Percentiles rank a stretch among this genome's conserved stretches.
Evolutionary conservation across 805 yeast species (phyloP).

Genomic region (Candida tibetensis): DNA sequence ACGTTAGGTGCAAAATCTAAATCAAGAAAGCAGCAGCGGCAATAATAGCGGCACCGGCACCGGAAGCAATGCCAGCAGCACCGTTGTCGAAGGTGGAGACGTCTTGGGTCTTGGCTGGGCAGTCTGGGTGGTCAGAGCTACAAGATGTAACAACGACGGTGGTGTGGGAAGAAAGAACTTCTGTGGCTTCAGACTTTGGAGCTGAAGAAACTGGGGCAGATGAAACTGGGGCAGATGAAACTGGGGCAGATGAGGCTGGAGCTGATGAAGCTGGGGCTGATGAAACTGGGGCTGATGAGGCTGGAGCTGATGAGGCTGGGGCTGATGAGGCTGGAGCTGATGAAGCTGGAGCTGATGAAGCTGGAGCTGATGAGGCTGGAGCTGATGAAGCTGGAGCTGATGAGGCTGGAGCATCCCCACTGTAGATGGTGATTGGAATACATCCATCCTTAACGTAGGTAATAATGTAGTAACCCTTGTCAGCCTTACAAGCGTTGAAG

Average conservation of each 20-base stretch:
- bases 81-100: conserved; percentile 20
- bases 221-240: conserved; percentile 3
- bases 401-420: conserved; percentile 22
- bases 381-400: conserved; percentile 14
- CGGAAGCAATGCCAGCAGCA: conserved; percentile 14
- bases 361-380: conserved; percentile 17
- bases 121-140: conserved; percentile 22
- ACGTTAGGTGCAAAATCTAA: too few species aligned
- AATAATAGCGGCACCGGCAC: conserved; percentile 13
- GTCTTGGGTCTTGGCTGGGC: conserved; percentile 25
- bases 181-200: conserved; percentile 7
- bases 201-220: conserved; percentile 10
- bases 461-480: conserved; percentile 13
- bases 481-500: conserved; percentile 27
- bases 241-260: conserved; percentile 4
- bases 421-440: conserved; percentile 18
- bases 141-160: conserved; percentile 25
- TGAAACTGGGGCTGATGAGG: conserved; percentile 14
- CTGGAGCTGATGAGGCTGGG: conserved; percentile 7
- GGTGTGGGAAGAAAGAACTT: conserved; percentile 23
- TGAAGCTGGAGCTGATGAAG: conserved; percentile 5
- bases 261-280: conserved; percentile 20
- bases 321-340: conserved; percentile 6
- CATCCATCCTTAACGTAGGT: conserved; percentile 16
- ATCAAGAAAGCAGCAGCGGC: conserved; percentile 15